Evolutionary conservation across 768 basidiomycete genomes (phyloP), one percentile per base, ranked within the genome.

Genomic region (Calocybe gangraenosa): DNA sequence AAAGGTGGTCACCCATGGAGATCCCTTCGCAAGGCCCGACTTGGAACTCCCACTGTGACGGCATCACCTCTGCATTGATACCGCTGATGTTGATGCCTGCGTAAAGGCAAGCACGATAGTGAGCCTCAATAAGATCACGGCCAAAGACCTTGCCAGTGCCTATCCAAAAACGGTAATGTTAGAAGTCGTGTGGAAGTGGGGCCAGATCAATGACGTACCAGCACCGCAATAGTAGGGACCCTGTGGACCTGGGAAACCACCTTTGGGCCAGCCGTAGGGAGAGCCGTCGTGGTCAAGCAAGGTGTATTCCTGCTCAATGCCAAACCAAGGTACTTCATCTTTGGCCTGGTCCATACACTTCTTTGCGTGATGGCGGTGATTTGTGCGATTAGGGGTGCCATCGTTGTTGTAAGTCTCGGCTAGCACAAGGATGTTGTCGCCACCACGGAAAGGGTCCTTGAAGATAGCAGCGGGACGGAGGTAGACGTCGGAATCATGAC

Each of bases 11-110:
- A 56, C 96, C 96, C 92, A 98, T 95, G 48, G 86, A 76, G 66
- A 98, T 97, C 44, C 96, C 96, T 65, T 90, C 87, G 59, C 95
- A 98, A 22, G 96, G 96, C 42, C 96, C 95, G 56, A 99, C 92
- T 69, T 99, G 96, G 87, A 95, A 99, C 73, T 99, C 96, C 96
- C 96, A 99, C 67, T 99, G 96, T 45, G 94, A 84, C 13, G 96
- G 95, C 95, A 98, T 98, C 50, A 98, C 95, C 71, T 98, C 96
- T 49, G 95, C 95, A 66, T 98, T 99, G 74, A 99, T 97, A 63
- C 96, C 96, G 55, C 90, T 92, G 72, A 98, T 98, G 75, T 92
- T 93, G 71, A 99, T 79, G 55, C 93, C 94, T 45, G 93, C 70
- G 64, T 95, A 94, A 43, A 95, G 81, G 66, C 94, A 96, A 47